Evolutionary conservation across 805 yeast genomes (phyloP).

Genomic region (Candida michaelii): DNA sequence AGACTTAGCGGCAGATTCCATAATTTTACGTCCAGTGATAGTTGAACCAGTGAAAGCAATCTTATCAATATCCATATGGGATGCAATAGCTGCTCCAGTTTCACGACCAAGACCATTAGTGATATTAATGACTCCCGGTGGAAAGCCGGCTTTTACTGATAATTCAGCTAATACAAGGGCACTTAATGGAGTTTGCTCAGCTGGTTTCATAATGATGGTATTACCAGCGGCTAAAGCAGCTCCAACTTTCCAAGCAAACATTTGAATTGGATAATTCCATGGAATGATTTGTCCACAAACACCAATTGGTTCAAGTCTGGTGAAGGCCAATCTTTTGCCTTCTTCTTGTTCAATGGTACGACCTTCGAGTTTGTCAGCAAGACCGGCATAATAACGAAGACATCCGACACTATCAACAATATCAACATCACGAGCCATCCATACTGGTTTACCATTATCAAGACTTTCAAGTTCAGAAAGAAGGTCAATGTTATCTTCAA

Average conservation of each 20-base stretch:
- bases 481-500: constrained; percentile 48
- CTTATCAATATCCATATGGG: constrained; percentile 29
- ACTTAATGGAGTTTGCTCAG: constrained; percentile 37
- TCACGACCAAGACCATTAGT: constrained; percentile 29
- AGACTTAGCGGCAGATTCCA: constrained; percentile 38
- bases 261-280: constrained; percentile 49
- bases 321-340: constrained; percentile 41
- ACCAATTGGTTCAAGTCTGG: constrained; percentile 44
- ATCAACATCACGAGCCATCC: constrained; percentile 55
- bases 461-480: constrained; percentile 58
- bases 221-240: constrained; percentile 52
- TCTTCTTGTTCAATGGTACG: constrained; percentile 59
- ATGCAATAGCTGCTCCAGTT: constrained; percentile 18
- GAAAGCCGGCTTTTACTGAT: constrained; percentile 39
- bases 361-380: constrained; percentile 71
- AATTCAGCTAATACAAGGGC: constrained; percentile 32
- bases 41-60: constrained; percentile 50
- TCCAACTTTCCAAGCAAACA: constrained; percentile 36
- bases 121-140: constrained; percentile 40
- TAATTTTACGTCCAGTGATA: constrained; percentile 35
- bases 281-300: constrained; percentile 53
- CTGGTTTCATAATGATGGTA: constrained; percentile 42
- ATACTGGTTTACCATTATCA: constrained; percentile 56
- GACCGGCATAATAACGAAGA: constrained; percentile 69
- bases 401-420: constrained; percentile 55